A percentile compares a stretch with the other conserved stretches of the same genome.
Evolutionary conservation across 345 rosid species (phyloP).

Genomic region (Excoecaria cochinchinensis): DNA sequence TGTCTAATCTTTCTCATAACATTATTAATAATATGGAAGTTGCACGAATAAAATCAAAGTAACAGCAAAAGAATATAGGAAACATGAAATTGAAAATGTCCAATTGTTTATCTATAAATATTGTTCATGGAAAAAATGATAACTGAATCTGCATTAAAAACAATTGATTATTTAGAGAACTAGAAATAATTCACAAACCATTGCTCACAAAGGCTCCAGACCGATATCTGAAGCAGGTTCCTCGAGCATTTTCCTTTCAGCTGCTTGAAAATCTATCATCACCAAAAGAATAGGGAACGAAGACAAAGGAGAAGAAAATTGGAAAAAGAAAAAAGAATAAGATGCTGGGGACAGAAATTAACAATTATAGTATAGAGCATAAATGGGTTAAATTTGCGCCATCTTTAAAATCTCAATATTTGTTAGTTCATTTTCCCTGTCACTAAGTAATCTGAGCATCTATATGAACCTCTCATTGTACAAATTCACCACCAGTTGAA

Average conservation of each 20-base stretch:
- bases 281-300: conserved; percentile 51
- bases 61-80: too few relatives aligned
- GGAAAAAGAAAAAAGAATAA: background rate
- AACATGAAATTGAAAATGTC: too few relatives aligned
- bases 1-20: too few relatives aligned
- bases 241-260: conserved; percentile 79
- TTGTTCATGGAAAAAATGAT: conserved; percentile 3
- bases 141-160: background rate
- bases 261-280: conserved; percentile 98
- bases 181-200: conserved; percentile 55
- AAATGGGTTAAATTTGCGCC: background rate
- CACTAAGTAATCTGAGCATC: conserved; percentile 96
- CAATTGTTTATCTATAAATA: conserved; percentile 76
- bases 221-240: conserved; percentile 96
- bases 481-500: conserved; percentile 98
- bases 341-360: conserved; percentile 4
- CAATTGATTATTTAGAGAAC: background rate
- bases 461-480: conserved; percentile 98
- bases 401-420: conserved; percentile 90
- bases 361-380: background rate
- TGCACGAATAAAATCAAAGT: too few relatives aligned
- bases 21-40: too few relatives aligned
- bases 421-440: conserved; percentile 81
- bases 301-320: background rate
- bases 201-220: conserved; percentile 92